phyloP scores from a whole-genome alignment of 495 filamentous ascomycete species.

The Xylaria sp. region DNA sequence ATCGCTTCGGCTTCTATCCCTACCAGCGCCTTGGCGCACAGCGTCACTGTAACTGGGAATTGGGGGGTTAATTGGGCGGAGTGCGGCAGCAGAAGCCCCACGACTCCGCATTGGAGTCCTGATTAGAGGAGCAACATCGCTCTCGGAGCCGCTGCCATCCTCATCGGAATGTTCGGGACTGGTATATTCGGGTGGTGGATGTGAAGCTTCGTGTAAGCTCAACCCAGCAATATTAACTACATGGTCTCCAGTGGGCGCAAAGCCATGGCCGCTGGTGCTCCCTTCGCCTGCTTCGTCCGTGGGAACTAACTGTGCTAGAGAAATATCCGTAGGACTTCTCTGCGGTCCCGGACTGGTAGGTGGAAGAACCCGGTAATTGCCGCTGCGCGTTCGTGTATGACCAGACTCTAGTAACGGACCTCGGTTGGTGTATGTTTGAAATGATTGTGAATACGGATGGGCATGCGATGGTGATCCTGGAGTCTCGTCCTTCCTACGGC shows the following conservation, averaged over 20 bases:
- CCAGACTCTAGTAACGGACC: slow-evolving; percentile 46
- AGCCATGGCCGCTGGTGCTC: slow-evolving; percentile 59
- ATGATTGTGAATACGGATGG: slow-evolving; percentile 53
- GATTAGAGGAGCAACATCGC: slow-evolving; percentile 49
- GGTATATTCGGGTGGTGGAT: slow-evolving; percentile 75
- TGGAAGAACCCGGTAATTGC: slow-evolving; percentile 67
- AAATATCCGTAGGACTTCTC: slow-evolving; percentile 95
- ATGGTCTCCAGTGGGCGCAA: slow-evolving; percentile 41
- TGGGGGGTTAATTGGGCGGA: slow-evolving; percentile 54
- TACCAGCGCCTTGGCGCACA: slow-evolving; percentile 57
- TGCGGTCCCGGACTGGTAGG: slow-evolving; percentile 89
- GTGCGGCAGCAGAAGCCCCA: slow-evolving; percentile 51
- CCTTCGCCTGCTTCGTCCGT: slow-evolving; percentile 80
- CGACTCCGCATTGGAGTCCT: slow-evolving; percentile 47
- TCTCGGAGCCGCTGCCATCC: slow-evolving; percentile 59
- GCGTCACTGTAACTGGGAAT: slow-evolving; percentile 75
- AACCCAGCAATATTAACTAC: slow-evolving; percentile 48
- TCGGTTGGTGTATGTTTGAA: slow-evolving; percentile 45
- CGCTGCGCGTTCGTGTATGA: slow-evolving; percentile 63
- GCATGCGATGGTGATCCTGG: slow-evolving; percentile 62
- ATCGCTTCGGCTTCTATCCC: slow-evolving; percentile 52
- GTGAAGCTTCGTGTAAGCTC: slow-evolving; percentile 45
- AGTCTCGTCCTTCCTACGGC: slow-evolving; percentile 67
- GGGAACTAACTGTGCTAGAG: slow-evolving; percentile 76
- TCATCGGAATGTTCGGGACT: slow-evolving; percentile 66